phyloP scores from a whole-genome alignment of 1,284 basidiomycete species.

The Trichosporon sp. region DNA sequence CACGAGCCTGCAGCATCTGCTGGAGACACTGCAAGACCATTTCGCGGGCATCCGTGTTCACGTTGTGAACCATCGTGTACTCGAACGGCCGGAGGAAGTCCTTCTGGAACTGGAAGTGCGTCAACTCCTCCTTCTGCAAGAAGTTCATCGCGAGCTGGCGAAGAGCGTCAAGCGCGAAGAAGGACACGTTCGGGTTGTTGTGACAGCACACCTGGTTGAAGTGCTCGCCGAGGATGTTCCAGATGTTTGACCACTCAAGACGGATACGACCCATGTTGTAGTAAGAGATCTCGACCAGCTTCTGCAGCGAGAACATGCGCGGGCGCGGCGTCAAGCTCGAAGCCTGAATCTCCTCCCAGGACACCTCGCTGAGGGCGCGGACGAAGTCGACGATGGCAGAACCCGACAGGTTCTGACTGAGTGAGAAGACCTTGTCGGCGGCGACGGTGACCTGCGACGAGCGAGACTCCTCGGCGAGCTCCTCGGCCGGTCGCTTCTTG shows the following conservation, averaged over 20 bases:
- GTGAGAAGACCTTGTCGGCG: slow-evolving; percentile 98
- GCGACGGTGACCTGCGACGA: slow-evolving; percentile 98
- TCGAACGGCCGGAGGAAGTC: slow-evolving; percentile 98
- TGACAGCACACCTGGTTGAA: slow-evolving; percentile 99
- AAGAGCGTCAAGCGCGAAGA: slow-evolving; percentile 96
- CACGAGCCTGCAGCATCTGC: slow-evolving; percentile 97
- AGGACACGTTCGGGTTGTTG: slow-evolving; percentile 93
- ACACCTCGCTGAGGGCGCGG: slow-evolving; percentile 91
- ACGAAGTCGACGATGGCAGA: slow-evolving; percentile 98
- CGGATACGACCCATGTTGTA: slow-evolving; percentile 99
- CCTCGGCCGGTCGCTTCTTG: slow-evolving; percentile 69
- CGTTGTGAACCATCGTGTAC: slow-evolving; percentile 95
- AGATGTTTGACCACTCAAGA: slow-evolving; percentile 97
- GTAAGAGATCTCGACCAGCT: slow-evolving; percentile 98
- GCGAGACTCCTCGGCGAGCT: slow-evolving; percentile 92
- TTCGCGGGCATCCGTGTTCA: slow-evolving; percentile 91
- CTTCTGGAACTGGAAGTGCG: slow-evolving; percentile 99
- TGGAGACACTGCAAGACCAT: slow-evolving; percentile 98
- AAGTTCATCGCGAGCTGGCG: slow-evolving; percentile 98
- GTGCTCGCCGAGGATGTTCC: slow-evolving; percentile 97
- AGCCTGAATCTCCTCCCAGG: slow-evolving; percentile 99
- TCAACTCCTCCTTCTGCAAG: slow-evolving; percentile 95
- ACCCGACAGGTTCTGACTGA: slow-evolving; percentile 90
- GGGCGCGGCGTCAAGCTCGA: slow-evolving; percentile 91
- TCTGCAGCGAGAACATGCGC: slow-evolving; percentile 95